A percentile compares a stretch with the other conserved stretches of the same genome.
Conservation (phyloP, 495 filamentous ascomycete genomes). For the Ramalina peruviana region DNA sequence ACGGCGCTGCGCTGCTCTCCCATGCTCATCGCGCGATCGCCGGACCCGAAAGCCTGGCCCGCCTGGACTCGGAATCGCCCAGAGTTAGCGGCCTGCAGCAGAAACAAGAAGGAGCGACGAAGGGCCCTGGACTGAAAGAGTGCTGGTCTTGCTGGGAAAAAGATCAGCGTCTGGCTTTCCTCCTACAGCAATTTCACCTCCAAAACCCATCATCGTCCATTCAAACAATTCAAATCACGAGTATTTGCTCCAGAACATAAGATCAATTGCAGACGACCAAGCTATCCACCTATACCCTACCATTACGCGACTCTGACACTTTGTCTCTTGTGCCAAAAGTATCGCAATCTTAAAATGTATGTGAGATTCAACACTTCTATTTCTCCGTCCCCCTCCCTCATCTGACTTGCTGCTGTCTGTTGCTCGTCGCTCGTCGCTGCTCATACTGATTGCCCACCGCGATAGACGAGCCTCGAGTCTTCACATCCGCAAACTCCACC, state of each 20-base stretch:
- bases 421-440: neutral
- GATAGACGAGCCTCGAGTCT: neutral
- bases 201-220: neutral
- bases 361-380: neutral
- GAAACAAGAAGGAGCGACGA: neutral
- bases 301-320: neutral
- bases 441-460: neutral
- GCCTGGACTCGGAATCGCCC: constrained; percentile 4
- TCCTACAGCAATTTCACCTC: neutral
- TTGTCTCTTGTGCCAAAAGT: neutral
- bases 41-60: constrained; percentile 14
- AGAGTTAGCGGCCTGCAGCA: neutral
- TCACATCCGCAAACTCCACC: neutral
- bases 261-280: neutral
- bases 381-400: neutral
- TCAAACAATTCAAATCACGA: neutral
- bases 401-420: no score
- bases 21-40: constrained; percentile 9
- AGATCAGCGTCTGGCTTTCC: neutral
- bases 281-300: neutral
- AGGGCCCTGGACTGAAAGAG: neutral
- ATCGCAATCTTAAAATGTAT: neutral
- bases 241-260: neutral
- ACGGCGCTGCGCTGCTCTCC: neutral
- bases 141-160: neutral